A percentile compares a stretch with the other conserved stretches of the same genome.
Evolutionary conservation across 2,329 filamentous ascomycete genomes (phyloP).

Genomic region (Stylonectria norvegica): DNA sequence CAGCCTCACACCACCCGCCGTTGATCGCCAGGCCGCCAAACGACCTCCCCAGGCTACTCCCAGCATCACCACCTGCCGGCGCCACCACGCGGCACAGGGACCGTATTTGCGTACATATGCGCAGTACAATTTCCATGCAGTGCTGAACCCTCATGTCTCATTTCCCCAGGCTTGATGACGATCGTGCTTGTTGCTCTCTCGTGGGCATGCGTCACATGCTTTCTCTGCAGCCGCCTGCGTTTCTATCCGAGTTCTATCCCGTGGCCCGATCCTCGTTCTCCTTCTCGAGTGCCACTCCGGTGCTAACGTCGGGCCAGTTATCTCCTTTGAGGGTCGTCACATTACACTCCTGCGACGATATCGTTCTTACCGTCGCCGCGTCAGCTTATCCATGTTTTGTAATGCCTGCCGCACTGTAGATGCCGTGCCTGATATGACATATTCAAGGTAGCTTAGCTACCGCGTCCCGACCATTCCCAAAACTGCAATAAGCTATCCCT

Average conservation of each 20-base stretch:
- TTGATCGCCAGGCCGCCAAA: no score
- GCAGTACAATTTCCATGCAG: background rate
- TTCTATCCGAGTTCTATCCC: conserved; percentile 4
- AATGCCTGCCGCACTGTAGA: conserved; percentile 2
- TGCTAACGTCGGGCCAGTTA: background rate
- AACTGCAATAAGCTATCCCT: conserved; percentile 18
- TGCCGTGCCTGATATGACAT: conserved; percentile 2
- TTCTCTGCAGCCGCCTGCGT: conserved; percentile 3
- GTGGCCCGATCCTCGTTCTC: conserved; percentile 1
- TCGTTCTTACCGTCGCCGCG: no score
- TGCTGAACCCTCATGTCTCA: conserved; percentile 1
- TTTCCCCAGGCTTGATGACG: conserved; percentile 1
- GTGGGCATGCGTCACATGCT: conserved; percentile 1
- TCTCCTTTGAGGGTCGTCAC: background rate
- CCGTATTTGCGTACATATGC: conserved; percentile 2
- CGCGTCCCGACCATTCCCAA: conserved; percentile 17
- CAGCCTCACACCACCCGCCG: background rate
- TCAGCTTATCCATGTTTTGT: conserved; percentile 25
- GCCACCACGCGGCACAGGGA: no score
- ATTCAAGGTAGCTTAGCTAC: conserved; percentile 16
- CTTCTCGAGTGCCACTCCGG: background rate
- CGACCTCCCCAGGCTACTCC: no score
- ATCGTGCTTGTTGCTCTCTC: background rate
- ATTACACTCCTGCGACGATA: no score
- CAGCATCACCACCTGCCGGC: no score